Base-by-base conservation (phyloP, 331 rosid genomes). In the Ulmus americana region DNA sequence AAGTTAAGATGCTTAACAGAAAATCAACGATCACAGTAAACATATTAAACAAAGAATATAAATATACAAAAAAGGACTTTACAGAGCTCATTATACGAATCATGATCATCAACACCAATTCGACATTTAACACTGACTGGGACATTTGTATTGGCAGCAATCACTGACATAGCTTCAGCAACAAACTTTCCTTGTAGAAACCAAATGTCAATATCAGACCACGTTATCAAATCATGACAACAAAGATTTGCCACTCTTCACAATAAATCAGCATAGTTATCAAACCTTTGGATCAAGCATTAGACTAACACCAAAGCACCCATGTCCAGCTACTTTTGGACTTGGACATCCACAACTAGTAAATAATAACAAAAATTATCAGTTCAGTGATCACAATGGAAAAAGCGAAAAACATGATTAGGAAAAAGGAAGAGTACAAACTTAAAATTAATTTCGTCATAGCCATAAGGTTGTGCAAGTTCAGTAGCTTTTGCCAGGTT, bases 251-350 rank as follows among this genome's bases (percentile, higher is more conserved):
- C 35, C 35, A 59, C 48, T 40, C 16, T 59, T 28, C 39, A 51
- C 8, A 57, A 56, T 64, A 42, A 63, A 54, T 50, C 70, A 72
- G 49, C 59, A 53, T 11, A 43, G 48, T 54, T 68, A 61, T 68
- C 88, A 79, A 83, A 88, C 97, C 97, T 84, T 91, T 68, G 97
- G 90, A 62, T 91, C 95, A 73, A 91, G 96, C 97, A 88, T 91
- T 58, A 88, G 95, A 41, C 88, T 73, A 58, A 51, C 96, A 14
- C 96, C 96, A 67, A 91, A 91, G 84, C 95, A 82, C 63, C 97
- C 97, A 61, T 85, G 97, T 64, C 96, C 97, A 63, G 96, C 95
- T 59, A 91, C 97, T 77, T 74, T 85, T 70, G 89, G 80, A 79
- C 96, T 91, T 1, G 97, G 97, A 75, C 97, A 90, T 75, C 96